Evolutionary conservation across 2,329 filamentous ascomycete species (phyloP), one percentile per base, ranked within the genome.

Genomic region (Aspergillus uvarum): DNA sequence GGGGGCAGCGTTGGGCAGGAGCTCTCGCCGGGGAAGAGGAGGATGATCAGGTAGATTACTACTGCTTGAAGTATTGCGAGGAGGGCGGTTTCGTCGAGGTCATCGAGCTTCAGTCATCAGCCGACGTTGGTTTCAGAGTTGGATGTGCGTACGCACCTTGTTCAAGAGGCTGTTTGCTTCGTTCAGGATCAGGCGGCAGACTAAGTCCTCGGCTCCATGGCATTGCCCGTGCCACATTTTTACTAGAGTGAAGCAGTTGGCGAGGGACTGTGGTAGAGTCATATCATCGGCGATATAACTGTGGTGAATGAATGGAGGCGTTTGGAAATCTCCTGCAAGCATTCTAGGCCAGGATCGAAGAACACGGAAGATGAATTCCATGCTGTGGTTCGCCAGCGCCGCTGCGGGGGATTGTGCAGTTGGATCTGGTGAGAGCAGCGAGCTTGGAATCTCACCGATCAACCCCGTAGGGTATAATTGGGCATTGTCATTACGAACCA

Each of bases 161-260:
- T 47, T 21, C 2, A 59, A 6, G 19, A 54, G 35, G 6, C 1
- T 19, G n/a, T 51, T 48, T 2, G 51, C 12, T 26, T 59, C 51
- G 3, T 29, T 38, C 6, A 50, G 14, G 8, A 59, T 54, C 6
- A 35, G 29, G 16, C 16, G 24, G 26, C 38, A 44, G 3, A 54
- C 56, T 31, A 59, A 44, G 8, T 54, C 51, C 24, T 59, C 56
- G 4, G 56, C 51, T 3, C 56, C 56, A 29, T 26, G 16, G 7
- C 51, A 49, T 11, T 54, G 19, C 5, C 51, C 56, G 11, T 59
- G 56, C 56, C 56, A 59, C 44, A 54, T 59, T 14, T 51, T 59
- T 14, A 47, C 44, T 1, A 54, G 44, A 2, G 56, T 59, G 21
- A 59, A 24, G 29, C 56, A 59, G 8, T 29, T 54, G 14, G 51